A percentile compares a stretch with the other conserved stretches of the same genome.
Conservation (phyloP, 371 early-diverging fungal genomes). For the Syncephalastrum racemosum region DNA sequence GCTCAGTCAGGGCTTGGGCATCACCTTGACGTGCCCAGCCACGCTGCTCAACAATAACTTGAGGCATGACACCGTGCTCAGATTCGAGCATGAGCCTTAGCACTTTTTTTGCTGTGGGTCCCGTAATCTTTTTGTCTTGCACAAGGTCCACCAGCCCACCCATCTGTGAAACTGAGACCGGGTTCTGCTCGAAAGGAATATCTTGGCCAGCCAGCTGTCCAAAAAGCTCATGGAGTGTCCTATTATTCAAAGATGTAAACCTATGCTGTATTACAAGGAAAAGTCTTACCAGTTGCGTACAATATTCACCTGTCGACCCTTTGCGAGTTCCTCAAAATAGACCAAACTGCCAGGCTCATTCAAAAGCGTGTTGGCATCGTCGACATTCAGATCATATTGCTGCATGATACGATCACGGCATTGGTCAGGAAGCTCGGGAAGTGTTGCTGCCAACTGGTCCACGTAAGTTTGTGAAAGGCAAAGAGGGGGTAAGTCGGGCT, state of each 20-base stretch:
- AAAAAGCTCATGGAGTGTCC: slow-evolving; percentile 80
- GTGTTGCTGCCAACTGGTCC: slow-evolving; percentile 26
- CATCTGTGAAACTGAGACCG: slow-evolving; percentile 60
- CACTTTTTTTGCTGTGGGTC: slow-evolving; percentile 61
- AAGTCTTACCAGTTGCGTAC: slow-evolving; percentile 45
- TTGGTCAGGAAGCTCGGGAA: slow-evolving; percentile 79
- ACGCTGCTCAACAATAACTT: slow-evolving; percentile 63
- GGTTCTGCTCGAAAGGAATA: slow-evolving; percentile 53
- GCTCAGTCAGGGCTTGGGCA: slow-evolving; percentile 35
- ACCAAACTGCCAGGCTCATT: slow-evolving; percentile 71
- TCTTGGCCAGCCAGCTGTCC: slow-evolving; percentile 68
- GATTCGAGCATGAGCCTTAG: slow-evolving; percentile 69
- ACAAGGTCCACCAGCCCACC: slow-evolving; percentile 68
- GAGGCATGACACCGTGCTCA: slow-evolving; percentile 38
- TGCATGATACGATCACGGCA: slow-evolving; percentile 59
- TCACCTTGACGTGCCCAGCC: slow-evolving; percentile 73
- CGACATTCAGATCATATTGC: slow-evolving; percentile 57
- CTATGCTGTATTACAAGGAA: not conserved
- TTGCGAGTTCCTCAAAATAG: slow-evolving; percentile 70
- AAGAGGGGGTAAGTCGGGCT: slow-evolving; percentile 76
- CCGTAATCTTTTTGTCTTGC: slow-evolving; percentile 57
- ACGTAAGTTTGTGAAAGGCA: slow-evolving; percentile 43
- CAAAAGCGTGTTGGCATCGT: slow-evolving; percentile 65
- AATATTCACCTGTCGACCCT: not conserved
- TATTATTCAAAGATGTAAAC: slow-evolving; percentile 18